phyloP scores from a whole-genome alignment of 163 green algal genomes.

The Coccomyxa subellipsoidea region DNA sequence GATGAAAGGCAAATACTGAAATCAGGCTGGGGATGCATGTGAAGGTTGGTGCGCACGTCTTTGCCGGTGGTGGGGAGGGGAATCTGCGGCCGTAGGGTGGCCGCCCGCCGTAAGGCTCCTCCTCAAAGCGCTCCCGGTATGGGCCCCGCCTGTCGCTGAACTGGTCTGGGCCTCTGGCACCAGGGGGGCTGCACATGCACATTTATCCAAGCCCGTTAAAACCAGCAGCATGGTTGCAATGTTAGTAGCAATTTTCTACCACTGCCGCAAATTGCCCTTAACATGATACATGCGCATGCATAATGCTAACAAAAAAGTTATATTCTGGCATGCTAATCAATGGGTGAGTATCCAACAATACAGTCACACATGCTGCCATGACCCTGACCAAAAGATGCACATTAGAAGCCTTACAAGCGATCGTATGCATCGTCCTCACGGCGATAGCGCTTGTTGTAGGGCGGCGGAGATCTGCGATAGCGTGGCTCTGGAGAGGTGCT shows the following conservation, averaged over 20 bases:
- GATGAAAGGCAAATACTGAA: no score
- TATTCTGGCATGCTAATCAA: background rate
- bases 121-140: constrained; percentile 7
- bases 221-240: background rate
- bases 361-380: background rate
- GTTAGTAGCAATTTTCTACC: background rate
- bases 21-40: no score
- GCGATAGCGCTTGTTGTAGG: constrained; percentile 29
- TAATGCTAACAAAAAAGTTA: background rate
- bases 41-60: background rate
- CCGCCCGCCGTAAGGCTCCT: background rate
- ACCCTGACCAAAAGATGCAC: background rate
- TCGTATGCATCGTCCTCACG: constrained; percentile 31
- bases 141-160: background rate
- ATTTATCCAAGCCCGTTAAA: background rate
- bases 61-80: background rate
- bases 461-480: constrained; percentile 33
- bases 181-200: background rate
- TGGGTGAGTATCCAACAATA: background rate
- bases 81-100: background rate
- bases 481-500: constrained; percentile 20
- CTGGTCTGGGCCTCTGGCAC: background rate
- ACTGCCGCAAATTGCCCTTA: background rate
- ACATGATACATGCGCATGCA: background rate
- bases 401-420: constrained; percentile 16